These are phyloP conservation scores for Colletotrichum plurivorum DNA, from an alignment of 2,329 filamentous ascomycete genomes.

Conservation along the genomic window DNA sequence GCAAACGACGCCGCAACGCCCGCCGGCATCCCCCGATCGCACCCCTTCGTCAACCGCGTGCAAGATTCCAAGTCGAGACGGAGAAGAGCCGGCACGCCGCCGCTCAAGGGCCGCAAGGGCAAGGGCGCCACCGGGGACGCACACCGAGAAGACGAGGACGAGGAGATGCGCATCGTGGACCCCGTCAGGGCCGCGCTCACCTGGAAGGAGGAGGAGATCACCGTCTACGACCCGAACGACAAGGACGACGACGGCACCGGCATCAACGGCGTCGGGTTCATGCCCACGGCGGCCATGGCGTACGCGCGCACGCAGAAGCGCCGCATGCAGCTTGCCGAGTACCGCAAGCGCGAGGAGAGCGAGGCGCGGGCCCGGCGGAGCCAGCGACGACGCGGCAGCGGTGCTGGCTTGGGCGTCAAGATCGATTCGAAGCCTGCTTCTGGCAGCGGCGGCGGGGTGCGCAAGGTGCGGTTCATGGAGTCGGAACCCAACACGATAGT, in stretches of 20 bases:
- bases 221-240: slow-evolving; percentile 75
- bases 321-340: slow-evolving; percentile 73
- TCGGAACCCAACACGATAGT: slow-evolving; percentile 47
- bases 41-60: slow-evolving; percentile 56
- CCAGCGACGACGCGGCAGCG: slow-evolving; percentile 60
- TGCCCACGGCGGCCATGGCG: slow-evolving; percentile 73
- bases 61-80: slow-evolving; percentile 56
- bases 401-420: slow-evolving; percentile 40
- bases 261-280: slow-evolving; percentile 78
- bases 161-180: slow-evolving; percentile 58
- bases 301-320: slow-evolving; percentile 70
- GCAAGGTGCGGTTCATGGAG: slow-evolving; percentile 59
- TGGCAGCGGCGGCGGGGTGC: slow-evolving; percentile 46
- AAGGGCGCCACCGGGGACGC: slow-evolving; percentile 13
- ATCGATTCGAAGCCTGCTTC: slow-evolving; percentile 38
- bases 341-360: slow-evolving; percentile 71
- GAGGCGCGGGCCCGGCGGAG: slow-evolving; percentile 71
- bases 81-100: slow-evolving; percentile 56
- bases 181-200: slow-evolving; percentile 72
- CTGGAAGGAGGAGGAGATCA: slow-evolving; percentile 79
- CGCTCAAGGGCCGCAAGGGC: slow-evolving; percentile 42
- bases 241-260: slow-evolving; percentile 77
- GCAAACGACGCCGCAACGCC: neutral
- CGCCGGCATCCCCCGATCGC: slow-evolving; percentile 49
- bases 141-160: slow-evolving; percentile 47